Base-by-base conservation (phyloP, 306 rosid species). In the Glycyrrhiza uralensis region DNA sequence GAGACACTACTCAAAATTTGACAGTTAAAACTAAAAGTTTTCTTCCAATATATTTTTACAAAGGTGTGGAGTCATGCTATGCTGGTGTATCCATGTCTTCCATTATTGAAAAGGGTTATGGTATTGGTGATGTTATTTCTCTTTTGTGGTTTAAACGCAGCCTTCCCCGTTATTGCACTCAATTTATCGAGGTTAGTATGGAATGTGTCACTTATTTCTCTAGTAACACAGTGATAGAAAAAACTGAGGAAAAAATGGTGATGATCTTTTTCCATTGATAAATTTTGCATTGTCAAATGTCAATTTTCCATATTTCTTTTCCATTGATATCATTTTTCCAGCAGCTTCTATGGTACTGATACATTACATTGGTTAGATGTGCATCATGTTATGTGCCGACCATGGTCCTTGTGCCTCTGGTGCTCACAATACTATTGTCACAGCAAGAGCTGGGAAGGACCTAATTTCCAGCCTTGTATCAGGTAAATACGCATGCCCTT, bases 351-450 rank as follows among this genome's bases (percentile, higher is more conserved):
- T 42, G 22, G 63, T 67, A 45, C 74, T 81, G 57, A 83, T 78
- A 20, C 55, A 14, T 77, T 66, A 9, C 61, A 45, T 80, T 84
- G 69, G 61, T 54, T 84, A 95, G 99, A 95, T 95, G 74, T 95
- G 97, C 62, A 81, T 95, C 80, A 95, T 95, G 96, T 81, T 95
- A 57, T 95, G 99, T 84, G 97, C 99, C 35, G 97, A 95, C 83
- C 99, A 95, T 60, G 99, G 99, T 84, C 99, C 99, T 8, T 95
- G 97, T 50, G 96, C 89, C 66, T 95, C 99, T 67, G 99, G 99
- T 71, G 99, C 99, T 77, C 99, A 95, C 80, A 95, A 95, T 84
- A 76, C 99, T 66, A 91, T 95, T 42, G 99, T 95, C 57, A 95
- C 99, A 10, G 97, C 97, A 32, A 89, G 99, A 82, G 99, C 99